phyloP scores from a whole-genome alignment of 2,329 filamentous ascomycete genomes.

The Cladosporium cucumerinum region DNA sequence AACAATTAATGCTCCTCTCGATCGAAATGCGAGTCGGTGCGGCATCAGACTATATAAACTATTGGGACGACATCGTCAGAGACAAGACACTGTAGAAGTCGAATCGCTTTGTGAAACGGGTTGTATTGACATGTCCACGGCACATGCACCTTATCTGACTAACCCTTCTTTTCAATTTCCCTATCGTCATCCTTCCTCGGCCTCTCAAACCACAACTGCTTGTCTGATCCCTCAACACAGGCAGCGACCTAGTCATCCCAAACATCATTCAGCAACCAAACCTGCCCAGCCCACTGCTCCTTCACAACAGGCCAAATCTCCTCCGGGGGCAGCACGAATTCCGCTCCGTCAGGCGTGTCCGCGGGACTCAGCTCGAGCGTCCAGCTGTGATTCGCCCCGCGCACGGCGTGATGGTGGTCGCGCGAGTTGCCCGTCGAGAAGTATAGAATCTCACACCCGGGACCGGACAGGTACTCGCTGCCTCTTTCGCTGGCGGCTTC shows the following conservation, averaged over 20 bases:
- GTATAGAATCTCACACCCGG: slow-evolving; percentile 61
- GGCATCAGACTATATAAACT: not conserved
- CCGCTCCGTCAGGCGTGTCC: slow-evolving; percentile 45
- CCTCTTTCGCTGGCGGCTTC: slow-evolving; percentile 48
- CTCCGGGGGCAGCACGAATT: slow-evolving; percentile 49
- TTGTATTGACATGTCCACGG: not conserved
- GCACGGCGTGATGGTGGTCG: slow-evolving; percentile 45
- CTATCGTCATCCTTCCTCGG: not conserved
- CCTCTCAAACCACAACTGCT: not conserved
- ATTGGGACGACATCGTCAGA: not conserved
- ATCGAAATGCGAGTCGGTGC: not conserved
- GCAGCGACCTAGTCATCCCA: not conserved
- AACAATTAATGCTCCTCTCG: not conserved
- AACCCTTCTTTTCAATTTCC: too few relatives aligned
- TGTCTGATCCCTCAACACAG: not conserved
- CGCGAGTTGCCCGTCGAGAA: slow-evolving; percentile 48
- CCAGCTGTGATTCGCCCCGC: slow-evolving; percentile 44
- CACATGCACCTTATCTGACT: not conserved
- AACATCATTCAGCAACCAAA: slow-evolving; percentile 12
- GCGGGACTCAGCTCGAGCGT: slow-evolving; percentile 46
- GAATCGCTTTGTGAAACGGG: too few relatives aligned
- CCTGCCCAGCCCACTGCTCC: slow-evolving; percentile 42
- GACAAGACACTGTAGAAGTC: not conserved
- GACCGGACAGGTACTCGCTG: slow-evolving; percentile 41
- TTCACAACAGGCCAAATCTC: slow-evolving; percentile 48